Base-by-base conservation (phyloP, 2,329 filamentous ascomycete species). In the Alternaria sp. region DNA sequence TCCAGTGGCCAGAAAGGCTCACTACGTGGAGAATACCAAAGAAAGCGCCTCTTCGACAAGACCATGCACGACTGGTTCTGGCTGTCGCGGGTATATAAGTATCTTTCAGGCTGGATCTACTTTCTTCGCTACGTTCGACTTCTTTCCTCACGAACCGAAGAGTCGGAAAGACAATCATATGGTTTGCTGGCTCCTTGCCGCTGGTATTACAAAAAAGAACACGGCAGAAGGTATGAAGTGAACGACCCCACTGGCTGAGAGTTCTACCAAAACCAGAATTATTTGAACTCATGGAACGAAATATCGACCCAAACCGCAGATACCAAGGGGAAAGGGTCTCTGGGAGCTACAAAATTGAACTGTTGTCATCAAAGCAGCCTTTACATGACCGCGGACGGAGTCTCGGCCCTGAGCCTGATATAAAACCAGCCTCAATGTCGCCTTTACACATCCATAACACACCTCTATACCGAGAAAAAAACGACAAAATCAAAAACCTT, bases 241-340 rank as follows among this genome's bases (percentile, higher is more conserved):
- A 8, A n/a, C n/a, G 38, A n/a, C 7, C 38, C 2, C 7, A n/a
- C n/a, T n/a, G 4, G n/a, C 6, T 20, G n/a, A 5, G n/a, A 39
- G 1, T 4, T 11, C 1, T 18, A 20, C 8, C 38, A 38, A 38
- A 38, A n/a, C 2, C 1, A 14, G 8, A 1, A 14, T 5, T 0
- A 0, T 7, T 1, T 38, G 7, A 0, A 38, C 6, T 2, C 6
- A n/a, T 38, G 9, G 4, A n/a, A 4, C 38, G 5, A 20, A 20
- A 4, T 7, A n/a, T n/a, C 2, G n/a, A n/a, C n/a, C 9, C 8
- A 11, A 5, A 22, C 0, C 5, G 1, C 5, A 5, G n/a, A n/a
- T n/a, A n/a, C n/a, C n/a, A n/a, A 14, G 7, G 12, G 5, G 5
- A 41, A 18, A 14, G 18, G 6, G 9, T 5, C 9, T 41, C 32